phyloP scores from a whole-genome alignment of 192 early-diverging fungal genomes.

The Coemansia reversa region DNA sequence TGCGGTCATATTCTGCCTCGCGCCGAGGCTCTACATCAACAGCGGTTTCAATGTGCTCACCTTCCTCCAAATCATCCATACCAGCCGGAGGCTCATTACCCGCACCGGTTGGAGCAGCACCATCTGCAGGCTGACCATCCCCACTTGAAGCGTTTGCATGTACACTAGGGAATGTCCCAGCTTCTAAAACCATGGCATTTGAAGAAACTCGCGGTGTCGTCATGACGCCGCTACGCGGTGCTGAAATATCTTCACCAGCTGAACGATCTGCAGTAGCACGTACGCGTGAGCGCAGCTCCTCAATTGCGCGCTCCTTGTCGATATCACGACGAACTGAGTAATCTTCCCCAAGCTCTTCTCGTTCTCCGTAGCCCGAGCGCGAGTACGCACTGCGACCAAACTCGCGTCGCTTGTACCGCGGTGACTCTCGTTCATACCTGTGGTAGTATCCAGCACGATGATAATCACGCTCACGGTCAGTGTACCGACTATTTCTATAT shows the following conservation, averaged over 20 bases:
- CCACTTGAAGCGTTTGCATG: neutral
- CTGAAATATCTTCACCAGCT: neutral
- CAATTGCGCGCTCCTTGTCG: conserved; percentile 49
- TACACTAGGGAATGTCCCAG: neutral
- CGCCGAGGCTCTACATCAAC: conserved; percentile 13
- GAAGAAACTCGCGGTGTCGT: neutral
- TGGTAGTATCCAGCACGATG: conserved; percentile 20
- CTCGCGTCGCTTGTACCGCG: conserved; percentile 40
- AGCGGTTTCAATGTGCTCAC: conserved; percentile 47
- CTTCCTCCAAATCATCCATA: conserved; percentile 51
- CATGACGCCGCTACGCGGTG: conserved; percentile 15
- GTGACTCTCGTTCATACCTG: conserved; percentile 34
- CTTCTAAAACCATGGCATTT: neutral
- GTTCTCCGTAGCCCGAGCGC: conserved; percentile 13
- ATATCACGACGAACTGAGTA: conserved; percentile 25
- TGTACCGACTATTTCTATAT: conserved; percentile 28
- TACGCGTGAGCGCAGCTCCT: conserved; percentile 44
- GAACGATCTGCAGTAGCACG: conserved; percentile 27
- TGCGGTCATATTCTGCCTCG: neutral
- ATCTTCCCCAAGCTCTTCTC: conserved; percentile 23
- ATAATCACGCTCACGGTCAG: conserved; percentile 17
- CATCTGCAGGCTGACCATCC: neutral
- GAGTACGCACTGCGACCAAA: conserved; percentile 28
- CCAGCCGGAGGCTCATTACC: conserved; percentile 7
- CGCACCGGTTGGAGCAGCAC: neutral